Evolutionary conservation across 805 yeast species (phyloP).

Genomic region (Brettanomyces sp.): DNA sequence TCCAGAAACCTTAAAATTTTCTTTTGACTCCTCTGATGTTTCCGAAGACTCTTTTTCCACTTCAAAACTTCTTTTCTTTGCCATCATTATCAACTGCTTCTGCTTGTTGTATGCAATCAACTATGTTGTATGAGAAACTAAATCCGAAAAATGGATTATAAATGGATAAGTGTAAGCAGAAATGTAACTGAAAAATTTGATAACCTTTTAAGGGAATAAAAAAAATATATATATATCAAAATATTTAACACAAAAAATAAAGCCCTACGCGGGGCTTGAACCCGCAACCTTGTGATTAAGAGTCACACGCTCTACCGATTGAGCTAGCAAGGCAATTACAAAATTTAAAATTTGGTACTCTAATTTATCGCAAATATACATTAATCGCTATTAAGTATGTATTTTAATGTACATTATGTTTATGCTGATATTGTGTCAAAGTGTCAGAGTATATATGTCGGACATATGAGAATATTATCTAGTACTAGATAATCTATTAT

Average conservation of each 20-base stretch:
- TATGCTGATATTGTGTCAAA: no score
- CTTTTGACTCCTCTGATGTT: background rate
- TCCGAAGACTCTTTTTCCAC: constrained; percentile 11
- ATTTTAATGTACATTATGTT: no score
- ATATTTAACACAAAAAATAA: background rate
- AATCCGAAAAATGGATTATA: no score
- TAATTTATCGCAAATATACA: no score
- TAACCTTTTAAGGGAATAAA: background rate
- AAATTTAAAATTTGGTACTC: background rate
- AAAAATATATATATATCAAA: background rate
- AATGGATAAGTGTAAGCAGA: no score
- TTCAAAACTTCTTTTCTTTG: constrained; percentile 7
- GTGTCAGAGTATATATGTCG: background rate
- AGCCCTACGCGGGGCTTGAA: constrained; percentile 6
- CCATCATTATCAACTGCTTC: constrained; percentile 1
- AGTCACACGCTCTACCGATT: constrained; percentile 6
- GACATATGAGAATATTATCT: background rate
- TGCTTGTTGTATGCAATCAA: background rate
- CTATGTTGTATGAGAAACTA: background rate
- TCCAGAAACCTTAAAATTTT: constrained; percentile 17
- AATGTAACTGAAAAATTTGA: background rate
- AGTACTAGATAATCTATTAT: no score
- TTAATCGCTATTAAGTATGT: no score
- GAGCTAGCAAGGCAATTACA: constrained; percentile 3
- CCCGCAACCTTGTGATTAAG: constrained; percentile 6